Evolutionary conservation across 257 asterid species (phyloP), one percentile per base, ranked within the genome.

Genomic region (Ophiorrhiza pumila): DNA sequence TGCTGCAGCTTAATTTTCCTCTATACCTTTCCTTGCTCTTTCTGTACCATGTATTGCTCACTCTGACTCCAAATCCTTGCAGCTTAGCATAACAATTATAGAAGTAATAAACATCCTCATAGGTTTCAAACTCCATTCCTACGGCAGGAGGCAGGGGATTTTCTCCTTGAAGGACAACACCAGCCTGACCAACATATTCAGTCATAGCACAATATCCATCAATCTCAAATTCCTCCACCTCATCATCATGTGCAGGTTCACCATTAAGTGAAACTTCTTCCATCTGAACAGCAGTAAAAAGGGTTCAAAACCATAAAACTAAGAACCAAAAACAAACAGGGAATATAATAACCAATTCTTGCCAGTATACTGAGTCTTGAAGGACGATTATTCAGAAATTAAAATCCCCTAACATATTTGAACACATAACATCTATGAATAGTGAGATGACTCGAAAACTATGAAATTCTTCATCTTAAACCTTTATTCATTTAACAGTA

Each of bases 1-100:
- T 85, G 68, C 88, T 86, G 80, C 91, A 86, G 80, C 91, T 88
- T 57, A 88, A 71, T 72, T 88, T 88, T 69, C 81, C 95, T 79
- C 95, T 73, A 47, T 88, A 88, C 77, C 79, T 83, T 80, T 88
- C 95, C 72, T 78, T 81, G 78, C 87, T 78, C 85, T 85, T 88
- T 71, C 90, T 83, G 68, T 86, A 86, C 95, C 91, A 86, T 23
- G 90, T 88, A 68, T 86, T 88, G 70, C 91, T 86, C 13, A 88
- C 89, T 74, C 94, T 80, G 8, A 86, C 91, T 55, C 94, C 91
- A 15, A 86, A 86, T 53, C 94, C 91, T 34, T 86, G 91, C 31
- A 80, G 87, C 74, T 86, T 86, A 11, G 94, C 94, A 77, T 86
- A 86, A 70, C 88, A 86, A 25, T 80, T 86, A 58, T 86, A 86